Evolutionary conservation across 2,329 filamentous ascomycete species (phyloP).

Genomic region (Botrytis porri): DNA sequence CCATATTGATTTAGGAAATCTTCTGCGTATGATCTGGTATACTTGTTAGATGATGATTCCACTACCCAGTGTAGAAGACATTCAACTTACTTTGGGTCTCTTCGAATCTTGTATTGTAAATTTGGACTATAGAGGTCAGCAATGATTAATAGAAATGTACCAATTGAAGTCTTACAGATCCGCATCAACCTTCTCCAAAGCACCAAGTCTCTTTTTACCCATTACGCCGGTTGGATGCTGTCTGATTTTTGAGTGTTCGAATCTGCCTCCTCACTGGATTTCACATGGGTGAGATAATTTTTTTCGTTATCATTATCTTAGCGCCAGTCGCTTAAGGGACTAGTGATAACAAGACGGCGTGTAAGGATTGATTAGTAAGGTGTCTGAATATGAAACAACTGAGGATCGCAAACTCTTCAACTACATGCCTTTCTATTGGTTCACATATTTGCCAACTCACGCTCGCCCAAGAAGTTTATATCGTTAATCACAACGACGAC

Average conservation of each 20-base stretch:
- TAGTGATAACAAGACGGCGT: neutral
- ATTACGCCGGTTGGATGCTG: slow-evolving; percentile 45
- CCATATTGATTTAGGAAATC: slow-evolving; percentile 86
- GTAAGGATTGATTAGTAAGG: neutral
- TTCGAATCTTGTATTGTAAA: slow-evolving; percentile 86
- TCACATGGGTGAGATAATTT: slow-evolving; percentile 8
- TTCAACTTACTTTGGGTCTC: slow-evolving; percentile 69
- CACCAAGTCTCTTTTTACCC: slow-evolving; percentile 86
- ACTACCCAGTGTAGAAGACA: neutral
- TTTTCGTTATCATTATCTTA: slow-evolving; percentile 22
- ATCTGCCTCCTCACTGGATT: slow-evolving; percentile 4
- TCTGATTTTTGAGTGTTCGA: neutral
- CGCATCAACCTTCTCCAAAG: slow-evolving; percentile 92
- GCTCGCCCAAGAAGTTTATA: slow-evolving; percentile 1
- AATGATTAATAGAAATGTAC: slow-evolving; percentile 19
- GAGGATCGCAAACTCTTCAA: neutral
- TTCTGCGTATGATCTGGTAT: slow-evolving; percentile 73
- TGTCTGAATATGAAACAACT: neutral
- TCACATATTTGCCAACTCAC: slow-evolving; percentile 12
- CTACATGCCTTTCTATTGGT: slow-evolving; percentile 3
- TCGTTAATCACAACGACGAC: slow-evolving; percentile 13
- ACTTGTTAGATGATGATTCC: slow-evolving; percentile 18
- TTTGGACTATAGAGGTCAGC: slow-evolving; percentile 57
- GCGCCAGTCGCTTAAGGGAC: slow-evolving; percentile 5
- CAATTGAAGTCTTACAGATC: slow-evolving; percentile 59